Conservation (phyloP, 495 filamentous ascomycete species). For the Aspergillus carlsbadensis region DNA sequence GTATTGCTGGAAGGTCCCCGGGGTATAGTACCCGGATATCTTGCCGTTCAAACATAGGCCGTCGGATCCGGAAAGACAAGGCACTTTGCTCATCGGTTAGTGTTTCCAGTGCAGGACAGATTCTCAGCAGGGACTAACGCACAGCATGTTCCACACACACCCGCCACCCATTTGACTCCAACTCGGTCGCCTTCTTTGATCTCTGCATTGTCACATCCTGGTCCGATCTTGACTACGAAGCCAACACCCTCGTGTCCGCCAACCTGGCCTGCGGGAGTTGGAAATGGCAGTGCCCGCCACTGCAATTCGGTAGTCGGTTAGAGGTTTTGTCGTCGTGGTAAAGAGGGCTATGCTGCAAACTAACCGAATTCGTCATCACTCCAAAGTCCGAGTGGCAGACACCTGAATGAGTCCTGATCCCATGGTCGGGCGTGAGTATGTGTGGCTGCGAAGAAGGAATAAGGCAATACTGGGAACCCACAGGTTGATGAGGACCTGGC, state of each 20-base stretch:
- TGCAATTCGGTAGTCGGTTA: no score
- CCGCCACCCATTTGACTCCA: no score
- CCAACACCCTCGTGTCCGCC: not conserved
- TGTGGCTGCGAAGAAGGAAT: no score
- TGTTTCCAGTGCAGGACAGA: conserved; percentile 32
- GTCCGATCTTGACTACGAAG: not conserved
- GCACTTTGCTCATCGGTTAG: conserved; percentile 16
- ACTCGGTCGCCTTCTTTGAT: no score
- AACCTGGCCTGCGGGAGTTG: not conserved
- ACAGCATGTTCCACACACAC: no score
- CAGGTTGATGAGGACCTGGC: not conserved
- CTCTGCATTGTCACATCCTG: no score
- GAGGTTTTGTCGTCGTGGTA: no score
- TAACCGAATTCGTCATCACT: not conserved
- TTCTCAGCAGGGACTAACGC: conserved; percentile 39
- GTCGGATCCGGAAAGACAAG: conserved; percentile 58
- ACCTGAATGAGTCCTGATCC: not conserved
- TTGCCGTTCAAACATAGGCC: conserved; percentile 58
- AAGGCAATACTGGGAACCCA: not conserved
- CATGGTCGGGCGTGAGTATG: no score
- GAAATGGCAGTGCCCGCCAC: not conserved
- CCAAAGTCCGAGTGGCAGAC: not conserved
- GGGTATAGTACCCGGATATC: conserved; percentile 54
- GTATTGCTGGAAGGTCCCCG: conserved; percentile 75
- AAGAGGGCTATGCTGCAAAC: not conserved